Evolutionary conservation across 805 yeast species (phyloP).

Genomic region (Ogataea saltuana): DNA sequence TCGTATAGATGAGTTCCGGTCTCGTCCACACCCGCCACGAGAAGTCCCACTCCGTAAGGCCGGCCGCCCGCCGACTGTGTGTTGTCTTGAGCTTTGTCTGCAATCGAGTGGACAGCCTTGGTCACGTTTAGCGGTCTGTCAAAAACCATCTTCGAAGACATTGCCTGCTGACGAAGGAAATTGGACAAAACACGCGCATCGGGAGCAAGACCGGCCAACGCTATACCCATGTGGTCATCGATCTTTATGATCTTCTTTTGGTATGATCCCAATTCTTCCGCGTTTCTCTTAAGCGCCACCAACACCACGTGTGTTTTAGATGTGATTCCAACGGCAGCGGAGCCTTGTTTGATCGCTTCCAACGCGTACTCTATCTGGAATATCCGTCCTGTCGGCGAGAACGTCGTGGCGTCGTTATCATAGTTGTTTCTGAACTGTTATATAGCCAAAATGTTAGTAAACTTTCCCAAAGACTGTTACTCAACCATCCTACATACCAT

Average conservation of each 20-base stretch:
- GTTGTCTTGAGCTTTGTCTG: constrained; percentile 95
- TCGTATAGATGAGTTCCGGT: constrained; percentile 93
- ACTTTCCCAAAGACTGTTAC: not conserved
- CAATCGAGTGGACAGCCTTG: constrained; percentile 80
- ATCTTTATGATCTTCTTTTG: constrained; percentile 91
- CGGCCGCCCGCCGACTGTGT: constrained; percentile 96
- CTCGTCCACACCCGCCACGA: constrained; percentile 89
- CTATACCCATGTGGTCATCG: constrained; percentile 92
- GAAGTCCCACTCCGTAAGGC: constrained; percentile 96
- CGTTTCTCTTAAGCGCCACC: constrained; percentile 93
- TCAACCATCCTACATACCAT: not conserved
- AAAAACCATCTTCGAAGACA: constrained; percentile 80
- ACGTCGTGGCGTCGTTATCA: constrained; percentile 98
- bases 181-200: constrained; percentile 94
- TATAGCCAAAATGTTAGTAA: constrained; percentile 9
- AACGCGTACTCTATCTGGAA: constrained; percentile 89
- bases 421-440: constrained; percentile 90
- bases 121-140: constrained; percentile 82
- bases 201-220: constrained; percentile 96
- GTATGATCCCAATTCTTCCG: constrained; percentile 95
- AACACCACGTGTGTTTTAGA: constrained; percentile 86
- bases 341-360: constrained; percentile 96
- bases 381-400: constrained; percentile 91
- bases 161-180: constrained; percentile 86
- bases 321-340: constrained; percentile 93